phyloP scores from a whole-genome alignment of 225 moss, liverwort and hornwort species.

The Ulota crispa region DNA sequence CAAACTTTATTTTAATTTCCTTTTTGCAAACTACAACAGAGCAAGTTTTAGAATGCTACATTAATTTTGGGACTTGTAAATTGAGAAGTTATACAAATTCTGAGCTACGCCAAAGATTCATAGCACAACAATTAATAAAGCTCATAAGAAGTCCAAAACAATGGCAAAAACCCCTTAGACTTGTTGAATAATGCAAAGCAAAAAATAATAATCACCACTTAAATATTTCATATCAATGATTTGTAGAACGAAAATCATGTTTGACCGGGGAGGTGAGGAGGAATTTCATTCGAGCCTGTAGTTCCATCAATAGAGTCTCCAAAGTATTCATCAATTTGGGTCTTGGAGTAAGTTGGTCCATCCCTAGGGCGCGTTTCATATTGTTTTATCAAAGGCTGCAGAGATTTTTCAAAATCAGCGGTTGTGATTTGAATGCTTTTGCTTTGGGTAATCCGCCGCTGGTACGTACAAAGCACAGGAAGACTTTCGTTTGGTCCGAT shows the following conservation, averaged over 20 bases:
- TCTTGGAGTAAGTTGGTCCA: neutral
- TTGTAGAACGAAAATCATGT: neutral
- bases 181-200: too few species aligned
- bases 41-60: too few species aligned
- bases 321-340: conserved; percentile 32
- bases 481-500: conserved; percentile 9
- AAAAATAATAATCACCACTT: too few species aligned
- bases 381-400: conserved; percentile 22
- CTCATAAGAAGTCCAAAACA: too few species aligned
- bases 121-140: too few species aligned
- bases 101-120: too few species aligned
- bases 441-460: neutral
- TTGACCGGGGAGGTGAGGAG: conserved; percentile 29
- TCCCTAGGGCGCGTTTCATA: neutral
- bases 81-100: too few species aligned
- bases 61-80: too few species aligned
- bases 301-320: neutral
- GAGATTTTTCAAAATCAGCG: conserved; percentile 18
- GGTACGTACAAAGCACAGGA: conserved; percentile 14
- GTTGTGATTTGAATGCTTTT: conserved; percentile 15
- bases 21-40: too few species aligned
- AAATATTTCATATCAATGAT: too few species aligned
- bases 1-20: too few species aligned
- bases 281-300: neutral
- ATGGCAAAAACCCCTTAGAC: too few species aligned